Evolutionary conservation across 179 eudicot species (phyloP), one percentile per base, ranked within the genome.

Genomic region (Silene coronaria): DNA sequence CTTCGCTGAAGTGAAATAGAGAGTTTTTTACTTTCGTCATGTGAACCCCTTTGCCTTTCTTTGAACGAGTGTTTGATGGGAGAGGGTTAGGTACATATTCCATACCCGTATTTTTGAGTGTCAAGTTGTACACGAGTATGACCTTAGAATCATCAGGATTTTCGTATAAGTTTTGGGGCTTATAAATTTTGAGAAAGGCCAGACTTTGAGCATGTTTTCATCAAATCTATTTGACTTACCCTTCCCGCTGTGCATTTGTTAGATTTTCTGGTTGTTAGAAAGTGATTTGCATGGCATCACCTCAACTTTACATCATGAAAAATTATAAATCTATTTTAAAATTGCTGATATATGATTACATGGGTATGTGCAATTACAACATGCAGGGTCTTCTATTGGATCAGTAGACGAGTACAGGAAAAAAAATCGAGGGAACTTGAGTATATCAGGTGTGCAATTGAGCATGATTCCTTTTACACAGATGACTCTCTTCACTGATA

Each of bases 401-500:
- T 75, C 85, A 48, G 72, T 77, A 62, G 79, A 68, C 53, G 79
- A 78, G 57, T 59, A 69, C 63, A 87, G 86, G 78, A 86, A 85
- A 74, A 77, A 80, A 21, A 90, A 82, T 71, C 88, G 82, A 72
- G 93, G 93, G 64, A 82, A 85, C 32, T 77, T 95, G 82, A 86
- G 89, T 61, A 95, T 95, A 80, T 85, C 89, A 16, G 97, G 97
- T 48, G 86, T 88, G 75, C 90, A 89, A 84, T 85, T 95, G 77
- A 90, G 88, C 66, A 84, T 91, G 89, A 87, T 85, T 77, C 91
- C 96, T 75, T 90, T 92, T 77, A 85, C 88, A 38, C 90, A 91
- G 88, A 88, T 87, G 87, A 91, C 91, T 75, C 88, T 95, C 80
- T 95, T 95, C 88, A 83, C 93, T 72, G 97, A 95, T 86, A 95